Base-by-base conservation (phyloP, 192 early-diverging fungal genomes). In the Glomus cerebriforme region DNA sequence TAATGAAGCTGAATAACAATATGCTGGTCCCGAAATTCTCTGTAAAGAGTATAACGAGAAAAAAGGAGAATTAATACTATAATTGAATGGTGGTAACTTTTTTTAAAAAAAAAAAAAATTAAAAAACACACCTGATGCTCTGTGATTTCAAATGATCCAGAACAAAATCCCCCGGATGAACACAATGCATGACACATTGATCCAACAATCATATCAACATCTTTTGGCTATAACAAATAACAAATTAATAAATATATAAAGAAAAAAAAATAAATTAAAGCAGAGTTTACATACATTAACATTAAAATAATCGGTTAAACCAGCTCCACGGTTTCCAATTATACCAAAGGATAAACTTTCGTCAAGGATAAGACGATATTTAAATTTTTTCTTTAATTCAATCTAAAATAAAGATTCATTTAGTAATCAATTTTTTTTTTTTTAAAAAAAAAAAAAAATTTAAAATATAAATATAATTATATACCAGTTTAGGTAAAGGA, bases 331-430 rank as follows among this genome's bases (percentile, higher is more conserved):
- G 81, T 90, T 87, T 47, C 96, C 96, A 31, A 99, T 68, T 12
- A 93, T 87, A 62, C 97, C 97, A 86, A 99, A 89, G 0, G 96
- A 97, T 73, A 91, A 86, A 71, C 90, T 92, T 84, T 99, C 97
- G 79, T 99, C 97, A 66, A 99, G 83, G 78, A 99, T 95, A 45
- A 99, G 86, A 27, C 97, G 88, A 87, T 95, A 99, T 91, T 99
- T 98, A 92, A 96, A 96, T 83, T 94, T 91, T 64, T 94, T 89
- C 88, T 97, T 99, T 73, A 99, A 83, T 65, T 92, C 95, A 60
- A 98, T 31, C 24, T 31, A 64, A 64, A 15, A 59, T 19, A 64
- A 64, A 8, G 8, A 63, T 27, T 27, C 8, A 63, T 13, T 27
- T 63, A 12, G 7, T 19, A 63, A 63, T 8, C 8, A 59, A 59